Conservation (phyloP, 768 basidiomycete genomes). For the Amanita subjunquillea region DNA sequence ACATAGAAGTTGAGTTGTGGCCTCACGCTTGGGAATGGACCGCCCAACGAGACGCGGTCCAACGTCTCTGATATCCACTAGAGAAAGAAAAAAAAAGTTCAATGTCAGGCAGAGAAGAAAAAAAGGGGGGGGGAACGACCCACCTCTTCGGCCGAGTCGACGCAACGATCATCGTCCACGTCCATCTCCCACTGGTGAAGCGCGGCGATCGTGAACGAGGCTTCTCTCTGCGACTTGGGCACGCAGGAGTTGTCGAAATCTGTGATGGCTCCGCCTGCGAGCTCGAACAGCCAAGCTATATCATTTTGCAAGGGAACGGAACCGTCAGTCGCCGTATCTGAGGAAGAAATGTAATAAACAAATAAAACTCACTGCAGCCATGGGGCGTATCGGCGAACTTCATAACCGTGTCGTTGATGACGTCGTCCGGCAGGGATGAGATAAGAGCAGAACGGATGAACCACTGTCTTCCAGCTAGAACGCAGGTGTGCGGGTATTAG, state of each 20-base stretch:
- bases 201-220: slow-evolving; percentile 78
- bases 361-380: slow-evolving; percentile 69
- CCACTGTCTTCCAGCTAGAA: slow-evolving; percentile 73
- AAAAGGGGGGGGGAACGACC: slow-evolving; percentile 8
- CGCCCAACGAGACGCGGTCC: slow-evolving; percentile 62
- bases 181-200: slow-evolving; percentile 91
- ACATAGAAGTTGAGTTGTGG: slow-evolving; percentile 11
- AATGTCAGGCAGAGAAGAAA: background rate
- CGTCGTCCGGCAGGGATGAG: slow-evolving; percentile 75
- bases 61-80: slow-evolving; percentile 79
- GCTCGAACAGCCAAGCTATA: slow-evolving; percentile 86
- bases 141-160: slow-evolving; percentile 75
- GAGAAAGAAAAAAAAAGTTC: background rate
- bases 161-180: slow-evolving; percentile 70
- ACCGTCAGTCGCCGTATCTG: background rate
- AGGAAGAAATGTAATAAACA: background rate
- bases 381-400: slow-evolving; percentile 78
- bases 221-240: slow-evolving; percentile 70
- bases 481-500: background rate
- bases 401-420: slow-evolving; percentile 74
- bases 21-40: slow-evolving; percentile 75
- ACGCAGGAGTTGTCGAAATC: slow-evolving; percentile 70
- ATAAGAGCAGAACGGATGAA: slow-evolving; percentile 84
- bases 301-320: background rate
- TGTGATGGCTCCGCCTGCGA: slow-evolving; percentile 69